Evolutionary conservation across 176 grass and related monocot species (phyloP).

Genomic region (Phyllostachys edulis): DNA sequence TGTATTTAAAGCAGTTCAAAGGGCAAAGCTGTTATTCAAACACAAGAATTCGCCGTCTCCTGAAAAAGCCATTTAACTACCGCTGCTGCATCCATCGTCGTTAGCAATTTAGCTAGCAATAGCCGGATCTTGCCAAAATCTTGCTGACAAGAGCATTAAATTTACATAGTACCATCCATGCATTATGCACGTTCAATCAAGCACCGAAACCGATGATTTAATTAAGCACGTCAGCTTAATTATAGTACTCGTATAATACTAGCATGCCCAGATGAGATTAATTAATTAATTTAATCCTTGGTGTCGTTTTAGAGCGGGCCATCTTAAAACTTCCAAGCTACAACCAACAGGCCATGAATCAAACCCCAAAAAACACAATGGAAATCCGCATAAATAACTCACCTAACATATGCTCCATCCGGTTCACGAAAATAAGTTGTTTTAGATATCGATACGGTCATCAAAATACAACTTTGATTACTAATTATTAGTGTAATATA

Average conservation of each 20-base stretch:
- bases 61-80: neutral
- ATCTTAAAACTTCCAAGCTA: neutral
- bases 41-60: neutral
- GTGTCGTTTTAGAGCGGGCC: neutral
- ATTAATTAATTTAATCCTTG: neutral
- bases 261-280: neutral
- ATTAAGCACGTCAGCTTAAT: neutral
- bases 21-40: slow-evolving; percentile 29
- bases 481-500: too few species aligned
- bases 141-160: neutral
- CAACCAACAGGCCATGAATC: neutral
- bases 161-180: neutral
- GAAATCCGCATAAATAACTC: neutral
- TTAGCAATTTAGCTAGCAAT: neutral
- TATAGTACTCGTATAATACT: neutral
- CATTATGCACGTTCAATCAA: neutral
- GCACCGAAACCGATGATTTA: slow-evolving; percentile 21
- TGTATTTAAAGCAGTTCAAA: neutral
- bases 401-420: neutral
- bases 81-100: neutral
- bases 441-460: too few species aligned
- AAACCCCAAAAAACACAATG: neutral
- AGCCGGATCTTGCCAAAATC: neutral
- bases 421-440: too few species aligned
- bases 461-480: too few species aligned